phyloP scores from a whole-genome alignment of 2,329 filamentous ascomycete species.

The Colletotrichum sp. region DNA sequence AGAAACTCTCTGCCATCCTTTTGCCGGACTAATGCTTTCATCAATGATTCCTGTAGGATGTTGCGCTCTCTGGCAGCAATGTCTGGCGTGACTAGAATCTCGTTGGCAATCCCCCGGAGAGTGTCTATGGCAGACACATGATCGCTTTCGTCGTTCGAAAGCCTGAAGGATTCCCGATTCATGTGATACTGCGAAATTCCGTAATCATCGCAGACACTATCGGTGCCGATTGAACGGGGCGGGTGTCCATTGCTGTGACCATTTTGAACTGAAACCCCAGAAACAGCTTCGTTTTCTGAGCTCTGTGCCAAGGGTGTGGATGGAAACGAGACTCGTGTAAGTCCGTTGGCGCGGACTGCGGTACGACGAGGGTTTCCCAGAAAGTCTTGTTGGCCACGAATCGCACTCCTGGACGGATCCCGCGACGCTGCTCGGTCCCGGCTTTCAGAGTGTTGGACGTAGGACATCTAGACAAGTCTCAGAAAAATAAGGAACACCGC shows the following conservation, averaged over 20 bases:
- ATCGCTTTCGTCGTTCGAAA: too few relatives aligned
- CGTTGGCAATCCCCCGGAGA: not conserved
- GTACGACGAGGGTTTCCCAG: too few relatives aligned
- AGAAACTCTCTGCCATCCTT: not conserved
- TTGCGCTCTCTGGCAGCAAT: not conserved
- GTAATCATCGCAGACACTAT: not conserved
- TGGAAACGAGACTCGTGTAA: too few relatives aligned
- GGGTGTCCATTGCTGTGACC: not conserved
- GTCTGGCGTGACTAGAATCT: not conserved
- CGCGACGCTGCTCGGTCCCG: too few relatives aligned
- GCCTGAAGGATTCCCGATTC: not conserved
- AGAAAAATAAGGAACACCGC: too few relatives aligned
- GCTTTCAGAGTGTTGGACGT: too few relatives aligned
- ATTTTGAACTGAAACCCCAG: not conserved
- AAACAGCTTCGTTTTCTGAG: too few relatives aligned
- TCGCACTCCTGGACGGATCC: too few relatives aligned
- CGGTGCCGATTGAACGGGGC: not conserved
- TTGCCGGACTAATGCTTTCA: not conserved
- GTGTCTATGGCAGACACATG: not conserved
- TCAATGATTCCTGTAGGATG: not conserved
- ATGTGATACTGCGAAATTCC: not conserved
- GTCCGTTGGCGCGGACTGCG: too few relatives aligned
- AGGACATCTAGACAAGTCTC: too few relatives aligned
- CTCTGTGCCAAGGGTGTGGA: too few relatives aligned
- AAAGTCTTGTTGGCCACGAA: too few relatives aligned